Base-by-base conservation (phyloP, 371 early-diverging fungal species). In the Haplosporangium sp. region DNA sequence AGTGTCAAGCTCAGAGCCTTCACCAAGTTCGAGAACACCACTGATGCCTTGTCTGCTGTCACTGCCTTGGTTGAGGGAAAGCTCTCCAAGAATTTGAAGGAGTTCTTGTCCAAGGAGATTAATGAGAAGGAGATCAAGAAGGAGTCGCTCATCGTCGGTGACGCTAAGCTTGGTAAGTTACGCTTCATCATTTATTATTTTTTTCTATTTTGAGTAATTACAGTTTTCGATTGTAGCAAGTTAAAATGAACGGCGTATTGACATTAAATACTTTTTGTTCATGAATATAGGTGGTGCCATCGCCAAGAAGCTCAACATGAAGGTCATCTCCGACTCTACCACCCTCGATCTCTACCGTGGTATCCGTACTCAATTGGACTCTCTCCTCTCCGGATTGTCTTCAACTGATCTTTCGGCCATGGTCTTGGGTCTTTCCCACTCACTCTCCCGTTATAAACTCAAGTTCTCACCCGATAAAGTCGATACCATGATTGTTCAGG, bases 401-500 rank as follows among this genome's bases (percentile, higher is more conserved):
- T 82, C 88, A 34, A 76, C 91, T 27, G 97, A 97, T 82, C 87
- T 97, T 88, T 88, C 90, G 60, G 94, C 95, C 75, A 96, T 94
- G 95, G 88, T 90, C 85, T 87, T 93, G 72, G 91, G 90, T 91
- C 85, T 94, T 74, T 91, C 93, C 77, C 90, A 92, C 89, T 88
- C 94, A 72, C 89, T 96, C 52, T 94, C 94, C 37, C 92, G 95
- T 67, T 94, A 95, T 84, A 96, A 95, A 85, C 92, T 97, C 86
- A 95, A 95, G 88, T 94, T 96, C 91, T 91, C 92, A 63, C 92
- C 96, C 76, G 94, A 97, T 84, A 95, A 96, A 87, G 91, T 95
- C 4, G 98, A 98, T 85, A 96, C 94, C 59, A 96, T 97, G 96
- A 95, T 97, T 83, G 95, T 97, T 52, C 97, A 98, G 89, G 96